A percentile compares a stretch with the other conserved stretches of the same genome.
phyloP scores from a whole-genome alignment of 371 early-diverging fungal genomes.

The Fennellomyces sp. region DNA sequence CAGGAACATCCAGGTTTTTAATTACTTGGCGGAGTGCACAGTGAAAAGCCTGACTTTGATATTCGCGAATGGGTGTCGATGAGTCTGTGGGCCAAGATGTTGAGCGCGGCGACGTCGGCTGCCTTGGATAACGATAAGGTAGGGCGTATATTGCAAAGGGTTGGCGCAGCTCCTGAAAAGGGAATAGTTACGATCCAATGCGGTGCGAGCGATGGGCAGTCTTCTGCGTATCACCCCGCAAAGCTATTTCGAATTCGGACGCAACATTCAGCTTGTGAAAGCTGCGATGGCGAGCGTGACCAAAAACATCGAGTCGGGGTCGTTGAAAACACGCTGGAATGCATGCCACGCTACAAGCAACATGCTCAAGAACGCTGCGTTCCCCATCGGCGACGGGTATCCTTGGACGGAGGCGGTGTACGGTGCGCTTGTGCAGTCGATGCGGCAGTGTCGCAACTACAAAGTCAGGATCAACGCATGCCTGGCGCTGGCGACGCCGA shows the following conservation, averaged over 20 bases:
- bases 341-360: slow-evolving; percentile 79
- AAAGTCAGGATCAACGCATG: slow-evolving; percentile 85
- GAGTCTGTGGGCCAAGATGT: slow-evolving; percentile 47
- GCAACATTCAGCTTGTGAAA: slow-evolving; percentile 49
- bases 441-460: slow-evolving; percentile 70
- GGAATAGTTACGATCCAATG: slow-evolving; percentile 67
- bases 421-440: slow-evolving; percentile 55
- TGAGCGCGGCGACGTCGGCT: slow-evolving; percentile 53
- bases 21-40: slow-evolving; percentile 2
- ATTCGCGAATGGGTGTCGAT: slow-evolving; percentile 40
- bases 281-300: slow-evolving; percentile 59
- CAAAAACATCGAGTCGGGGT: slow-evolving; percentile 72
- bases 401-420: slow-evolving; percentile 63
- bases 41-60: slow-evolving; percentile 31
- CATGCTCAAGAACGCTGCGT: slow-evolving; percentile 57
- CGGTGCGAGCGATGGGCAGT: slow-evolving; percentile 75
- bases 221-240: slow-evolving; percentile 61
- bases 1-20: background rate
- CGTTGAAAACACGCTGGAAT: slow-evolving; percentile 79
- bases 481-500: slow-evolving; percentile 62
- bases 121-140: slow-evolving; percentile 79
- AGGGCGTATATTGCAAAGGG: slow-evolving; percentile 1
- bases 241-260: slow-evolving; percentile 49
- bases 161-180: background rate
- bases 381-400: slow-evolving; percentile 62